These are phyloP conservation scores for Cutaneotrichosporon cutaneum DNA, from an alignment of 1,284 basidiomycete species.

Conservation along the genomic window DNA sequence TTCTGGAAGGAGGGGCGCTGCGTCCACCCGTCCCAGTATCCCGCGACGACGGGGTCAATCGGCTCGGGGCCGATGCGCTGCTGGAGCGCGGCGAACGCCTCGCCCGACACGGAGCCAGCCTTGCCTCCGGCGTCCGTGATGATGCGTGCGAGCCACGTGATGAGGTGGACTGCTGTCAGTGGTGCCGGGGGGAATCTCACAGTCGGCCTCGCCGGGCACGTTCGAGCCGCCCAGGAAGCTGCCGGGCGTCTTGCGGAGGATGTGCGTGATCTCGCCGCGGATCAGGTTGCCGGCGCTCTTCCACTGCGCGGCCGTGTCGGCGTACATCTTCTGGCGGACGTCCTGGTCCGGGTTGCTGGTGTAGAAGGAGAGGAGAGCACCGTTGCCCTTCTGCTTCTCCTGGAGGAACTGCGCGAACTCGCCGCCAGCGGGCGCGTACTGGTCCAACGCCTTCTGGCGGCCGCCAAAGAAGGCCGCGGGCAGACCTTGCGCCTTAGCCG, in stretches of 20 bases:
- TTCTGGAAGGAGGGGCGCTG: conserved; percentile 11
- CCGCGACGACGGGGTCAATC: conserved; percentile 41
- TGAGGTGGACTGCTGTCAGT: conserved; percentile 41
- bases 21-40: conserved; percentile 41
- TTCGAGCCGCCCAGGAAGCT: conserved; percentile 33
- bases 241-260: conserved; percentile 37
- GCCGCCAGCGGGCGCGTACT: conserved; percentile 53
- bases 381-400: conserved; percentile 58
- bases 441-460: conserved; percentile 54
- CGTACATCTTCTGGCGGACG: conserved; percentile 27
- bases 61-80: conserved; percentile 39
- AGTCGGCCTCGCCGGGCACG: conserved; percentile 46
- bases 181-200: conserved; percentile 23
- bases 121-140: conserved; percentile 43
- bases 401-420: conserved; percentile 60
- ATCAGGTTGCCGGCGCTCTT: conserved; percentile 40
- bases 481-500: conserved; percentile 54
- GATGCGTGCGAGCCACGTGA: conserved; percentile 49
- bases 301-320: conserved; percentile 40
- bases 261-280: conserved; percentile 42
- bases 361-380: conserved; percentile 53
- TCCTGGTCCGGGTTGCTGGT: conserved; percentile 32
- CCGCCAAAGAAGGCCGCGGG: conserved; percentile 54
- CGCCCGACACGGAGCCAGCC: conserved; percentile 29
- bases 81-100: conserved; percentile 36